Evolutionary conservation across 2,329 filamentous ascomycete species (phyloP).

Genomic region (Didymella pomorum): DNA sequence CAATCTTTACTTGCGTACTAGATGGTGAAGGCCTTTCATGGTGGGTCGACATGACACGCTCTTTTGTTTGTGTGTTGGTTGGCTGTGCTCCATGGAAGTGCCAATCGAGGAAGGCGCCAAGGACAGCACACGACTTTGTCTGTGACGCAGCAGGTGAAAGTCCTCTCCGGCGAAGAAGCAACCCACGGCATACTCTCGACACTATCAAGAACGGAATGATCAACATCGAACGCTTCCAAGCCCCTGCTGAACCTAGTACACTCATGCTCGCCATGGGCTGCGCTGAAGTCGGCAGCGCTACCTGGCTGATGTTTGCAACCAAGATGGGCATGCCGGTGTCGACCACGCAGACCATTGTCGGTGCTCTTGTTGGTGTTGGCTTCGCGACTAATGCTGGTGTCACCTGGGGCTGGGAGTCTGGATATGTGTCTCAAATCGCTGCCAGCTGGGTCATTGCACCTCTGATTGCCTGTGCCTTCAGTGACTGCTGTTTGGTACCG

Average conservation of each 20-base stretch:
- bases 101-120: too few relatives aligned
- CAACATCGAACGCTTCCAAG: conserved; percentile 57
- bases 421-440: conserved; percentile 45
- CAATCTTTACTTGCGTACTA: too few relatives aligned
- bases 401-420: conserved; percentile 38
- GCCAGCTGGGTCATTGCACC: conserved; percentile 61
- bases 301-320: conserved; percentile 66
- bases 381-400: conserved; percentile 53
- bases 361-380: conserved; percentile 67
- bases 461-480: conserved; percentile 57
- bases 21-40: too few relatives aligned
- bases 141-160: too few relatives aligned
- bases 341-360: conserved; percentile 68
- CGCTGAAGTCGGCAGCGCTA: conserved; percentile 61
- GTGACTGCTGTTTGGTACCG: conserved; percentile 59
- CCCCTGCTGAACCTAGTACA: conserved; percentile 54
- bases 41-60: too few relatives aligned
- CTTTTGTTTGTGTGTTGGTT: too few relatives aligned
- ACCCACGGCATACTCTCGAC: too few relatives aligned
- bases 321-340: conserved; percentile 64
- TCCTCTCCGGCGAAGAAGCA: too few relatives aligned
- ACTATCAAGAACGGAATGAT: conserved; percentile 70
- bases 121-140: too few relatives aligned
- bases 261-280: conserved; percentile 68
- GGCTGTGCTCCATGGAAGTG: too few relatives aligned